Conservation (phyloP, 2,329 filamentous ascomycete genomes). For the Fusarium xyrophilum region DNA sequence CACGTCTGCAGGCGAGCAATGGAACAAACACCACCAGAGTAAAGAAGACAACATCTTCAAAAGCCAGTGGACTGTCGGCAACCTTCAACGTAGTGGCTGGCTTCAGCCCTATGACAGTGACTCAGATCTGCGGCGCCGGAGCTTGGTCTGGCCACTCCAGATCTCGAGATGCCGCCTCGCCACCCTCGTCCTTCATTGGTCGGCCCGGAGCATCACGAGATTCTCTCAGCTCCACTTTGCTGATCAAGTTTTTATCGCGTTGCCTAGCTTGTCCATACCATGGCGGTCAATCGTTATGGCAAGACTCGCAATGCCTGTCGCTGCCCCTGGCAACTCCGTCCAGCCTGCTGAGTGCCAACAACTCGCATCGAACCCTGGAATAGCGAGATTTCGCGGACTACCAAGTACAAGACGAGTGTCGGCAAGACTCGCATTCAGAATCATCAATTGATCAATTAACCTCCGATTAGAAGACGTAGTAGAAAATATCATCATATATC, state of each 20-base stretch:
- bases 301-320: rapidly evolving
- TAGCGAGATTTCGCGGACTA: neutral
- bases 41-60: neutral
- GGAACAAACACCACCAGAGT: too few relatives aligned
- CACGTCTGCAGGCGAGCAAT: too few relatives aligned
- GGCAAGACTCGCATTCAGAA: neutral
- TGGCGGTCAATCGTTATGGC: too few relatives aligned
- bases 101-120: neutral
- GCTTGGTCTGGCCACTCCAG: neutral
- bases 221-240: neutral
- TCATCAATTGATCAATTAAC: too few relatives aligned
- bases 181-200: neutral
- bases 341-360: too few relatives aligned
- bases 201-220: neutral
- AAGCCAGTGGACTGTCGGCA: rapidly evolving
- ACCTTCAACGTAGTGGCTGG: rapidly evolving
- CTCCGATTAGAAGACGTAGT: rapidly evolving
- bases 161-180: neutral
- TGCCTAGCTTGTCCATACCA: rapidly evolving
- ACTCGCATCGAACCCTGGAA: neutral
- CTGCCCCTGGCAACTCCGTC: neutral
- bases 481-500: neutral
- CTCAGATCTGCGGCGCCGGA: neutral
- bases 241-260: neutral
- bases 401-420: rapidly evolving